Conservation (phyloP, 257 asterid species). For the Perilla frutescens region DNA sequence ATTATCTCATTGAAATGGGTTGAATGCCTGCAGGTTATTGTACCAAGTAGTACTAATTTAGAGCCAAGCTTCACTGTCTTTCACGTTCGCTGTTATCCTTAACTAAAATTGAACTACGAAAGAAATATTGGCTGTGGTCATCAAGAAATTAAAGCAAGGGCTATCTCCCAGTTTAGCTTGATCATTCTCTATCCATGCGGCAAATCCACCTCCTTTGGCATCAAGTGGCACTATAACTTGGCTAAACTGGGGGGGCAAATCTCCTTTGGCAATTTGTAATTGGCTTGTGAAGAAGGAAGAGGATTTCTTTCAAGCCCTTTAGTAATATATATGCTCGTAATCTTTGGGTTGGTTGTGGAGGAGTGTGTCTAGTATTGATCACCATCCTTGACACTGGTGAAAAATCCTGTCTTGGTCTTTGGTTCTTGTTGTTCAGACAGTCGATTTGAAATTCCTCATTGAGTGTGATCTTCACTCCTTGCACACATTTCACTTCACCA, state of each 20-base stretch:
- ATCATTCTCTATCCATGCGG: conserved; percentile 35
- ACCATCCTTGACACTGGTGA: conserved; percentile 25
- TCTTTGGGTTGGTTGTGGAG: conserved; percentile 49
- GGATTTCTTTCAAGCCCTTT: conserved; percentile 42
- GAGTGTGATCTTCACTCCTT: conserved; percentile 36
- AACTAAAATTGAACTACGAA: conserved; percentile 22
- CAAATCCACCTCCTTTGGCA: conserved; percentile 44
- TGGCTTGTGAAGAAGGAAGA: conserved; percentile 40
- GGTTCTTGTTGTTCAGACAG: conserved; percentile 32
- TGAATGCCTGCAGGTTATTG: conserved; percentile 37
- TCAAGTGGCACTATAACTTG: conserved; percentile 36
- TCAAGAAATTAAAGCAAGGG: conserved; percentile 33
- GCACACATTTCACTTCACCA: conserved; percentile 28
- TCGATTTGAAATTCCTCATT: conserved; percentile 17
- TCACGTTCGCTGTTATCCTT: not conserved
- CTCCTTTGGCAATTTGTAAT: conserved; percentile 64
- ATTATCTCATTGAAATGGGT: conserved; percentile 24
- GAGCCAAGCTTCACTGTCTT: not conserved
- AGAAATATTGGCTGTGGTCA: conserved; percentile 12
- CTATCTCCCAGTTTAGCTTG: conserved; percentile 29
- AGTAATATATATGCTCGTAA: conserved; percentile 28
- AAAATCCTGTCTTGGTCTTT: conserved; percentile 25
- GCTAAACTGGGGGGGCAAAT: conserved; percentile 52
- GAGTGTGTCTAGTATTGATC: conserved; percentile 28
- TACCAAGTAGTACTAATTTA: conserved; percentile 17